A percentile compares a stretch with the other conserved stretches of the same genome.
Conservation (phyloP, 2,329 filamentous ascomycete species). For the Ceratocystis cubensis region DNA sequence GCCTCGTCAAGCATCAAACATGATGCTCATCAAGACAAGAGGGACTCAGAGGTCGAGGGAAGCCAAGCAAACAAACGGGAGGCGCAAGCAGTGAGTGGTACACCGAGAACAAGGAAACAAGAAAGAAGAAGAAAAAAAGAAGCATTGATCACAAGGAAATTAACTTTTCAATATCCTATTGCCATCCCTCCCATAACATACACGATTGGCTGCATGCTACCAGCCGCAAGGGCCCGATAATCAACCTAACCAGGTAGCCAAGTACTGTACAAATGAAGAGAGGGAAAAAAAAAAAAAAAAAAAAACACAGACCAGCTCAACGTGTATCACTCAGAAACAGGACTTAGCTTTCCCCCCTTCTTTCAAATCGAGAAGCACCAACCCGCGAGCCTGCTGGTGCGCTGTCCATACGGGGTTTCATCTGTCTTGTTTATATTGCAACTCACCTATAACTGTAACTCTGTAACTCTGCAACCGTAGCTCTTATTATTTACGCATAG, state of each 20-base stretch:
- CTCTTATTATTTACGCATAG: neutral
- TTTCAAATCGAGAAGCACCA: neutral
- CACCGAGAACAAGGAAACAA: neutral
- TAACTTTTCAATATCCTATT: neutral
- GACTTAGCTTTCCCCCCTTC: neutral
- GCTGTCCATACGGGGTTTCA: neutral
- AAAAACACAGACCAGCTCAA: neutral
- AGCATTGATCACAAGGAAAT: neutral
- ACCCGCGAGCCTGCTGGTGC: neutral
- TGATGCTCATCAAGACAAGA: neutral
- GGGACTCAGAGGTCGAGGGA: neutral
- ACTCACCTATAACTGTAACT: neutral
- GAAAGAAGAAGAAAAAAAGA: neutral
- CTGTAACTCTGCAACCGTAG: neutral
- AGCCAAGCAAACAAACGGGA: neutral
- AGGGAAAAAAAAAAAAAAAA: neutral
- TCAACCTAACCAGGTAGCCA: neutral
- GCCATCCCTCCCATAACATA: neutral
- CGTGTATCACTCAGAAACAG: neutral
- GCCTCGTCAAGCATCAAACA: neutral
- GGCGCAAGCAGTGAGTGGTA: neutral
- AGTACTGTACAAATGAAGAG: too few species aligned
- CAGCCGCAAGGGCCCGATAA: neutral
- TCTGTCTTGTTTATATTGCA: slow-evolving; percentile 4
- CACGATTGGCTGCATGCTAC: neutral